These are phyloP conservation scores for Diospyros kaki DNA, from an alignment of 148 eudicot species.

Conservation along the genomic window DNA sequence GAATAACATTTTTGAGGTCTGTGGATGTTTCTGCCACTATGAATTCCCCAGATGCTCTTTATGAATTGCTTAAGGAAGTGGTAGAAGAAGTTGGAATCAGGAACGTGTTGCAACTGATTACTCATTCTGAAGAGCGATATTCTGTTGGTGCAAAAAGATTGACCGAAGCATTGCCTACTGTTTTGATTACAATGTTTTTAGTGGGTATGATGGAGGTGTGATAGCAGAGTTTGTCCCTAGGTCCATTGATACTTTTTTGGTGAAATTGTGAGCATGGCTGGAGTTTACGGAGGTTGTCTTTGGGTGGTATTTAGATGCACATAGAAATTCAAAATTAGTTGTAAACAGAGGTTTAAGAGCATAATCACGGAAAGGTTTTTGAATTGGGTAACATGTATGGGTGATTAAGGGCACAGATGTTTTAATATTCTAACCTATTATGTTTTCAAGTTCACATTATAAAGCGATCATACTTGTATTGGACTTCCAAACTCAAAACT, in stretches of 20 bases:
- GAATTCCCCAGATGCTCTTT: slow-evolving; percentile 47
- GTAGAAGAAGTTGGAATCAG: slow-evolving; percentile 76
- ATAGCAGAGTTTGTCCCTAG: not conserved
- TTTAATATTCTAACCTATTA: not conserved
- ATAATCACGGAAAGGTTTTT: not conserved
- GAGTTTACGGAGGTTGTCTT: not conserved
- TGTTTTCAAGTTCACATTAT: not conserved
- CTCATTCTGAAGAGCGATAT: slow-evolving; percentile 58
- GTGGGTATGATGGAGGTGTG: no score
- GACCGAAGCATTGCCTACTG: slow-evolving; percentile 52
- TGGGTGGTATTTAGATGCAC: not conserved
- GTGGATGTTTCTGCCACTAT: slow-evolving; percentile 58
- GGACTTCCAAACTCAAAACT: not conserved
- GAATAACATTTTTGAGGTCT: slow-evolving; percentile 69
- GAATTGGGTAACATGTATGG: not conserved
- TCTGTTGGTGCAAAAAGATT: slow-evolving; percentile 57
- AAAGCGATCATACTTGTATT: not conserved
- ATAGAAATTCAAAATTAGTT: not conserved
- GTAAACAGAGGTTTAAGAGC: not conserved
- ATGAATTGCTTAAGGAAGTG: slow-evolving; percentile 55
- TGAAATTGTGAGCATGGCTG: not conserved
- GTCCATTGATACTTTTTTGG: not conserved
- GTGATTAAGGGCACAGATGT: not conserved
- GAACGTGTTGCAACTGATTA: slow-evolving; percentile 82
- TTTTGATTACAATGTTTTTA: slow-evolving; percentile 1